phyloP scores from a whole-genome alignment of 1,284 basidiomycete species.

The Cystobasidium sp. region DNA sequence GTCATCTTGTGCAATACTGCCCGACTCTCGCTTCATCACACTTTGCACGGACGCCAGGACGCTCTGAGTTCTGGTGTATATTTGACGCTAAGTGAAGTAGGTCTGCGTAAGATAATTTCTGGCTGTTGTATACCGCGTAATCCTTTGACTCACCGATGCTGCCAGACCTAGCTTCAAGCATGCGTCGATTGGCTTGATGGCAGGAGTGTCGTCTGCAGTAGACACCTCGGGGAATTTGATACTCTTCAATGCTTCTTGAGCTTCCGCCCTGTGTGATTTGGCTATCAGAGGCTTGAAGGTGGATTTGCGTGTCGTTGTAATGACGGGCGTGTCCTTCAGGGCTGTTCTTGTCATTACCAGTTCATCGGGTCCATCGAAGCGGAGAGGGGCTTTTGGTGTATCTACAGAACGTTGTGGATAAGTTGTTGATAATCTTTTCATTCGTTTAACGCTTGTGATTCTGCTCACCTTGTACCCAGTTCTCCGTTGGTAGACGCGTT shows the following conservation, averaged over 20 bases:
- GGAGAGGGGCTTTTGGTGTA: background rate
- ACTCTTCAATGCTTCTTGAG: background rate
- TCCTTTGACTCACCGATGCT: background rate
- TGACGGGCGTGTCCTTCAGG: background rate
- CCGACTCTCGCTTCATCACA: background rate
- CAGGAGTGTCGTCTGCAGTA: background rate
- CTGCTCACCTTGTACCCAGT: background rate
- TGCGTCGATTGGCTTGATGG: conserved; percentile 8
- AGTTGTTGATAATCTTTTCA: no score
- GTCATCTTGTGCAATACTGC: no score
- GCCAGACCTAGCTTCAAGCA: conserved; percentile 22
- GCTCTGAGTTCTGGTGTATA: background rate
- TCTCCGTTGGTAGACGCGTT: background rate
- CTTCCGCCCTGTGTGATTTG: background rate
- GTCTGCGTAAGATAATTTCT: background rate
- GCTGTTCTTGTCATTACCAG: conserved; percentile 8
- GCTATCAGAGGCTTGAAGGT: conserved; percentile 15
- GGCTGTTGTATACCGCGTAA: no score
- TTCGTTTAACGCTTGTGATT: no score
- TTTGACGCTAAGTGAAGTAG: background rate
- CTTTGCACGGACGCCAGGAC: background rate
- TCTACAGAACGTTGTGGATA: no score
- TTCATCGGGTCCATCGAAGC: conserved; percentile 2
- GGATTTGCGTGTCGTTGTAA: conserved; percentile 10
- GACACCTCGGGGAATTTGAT: background rate